A percentile compares a stretch with the other conserved stretches of the same genome.
Evolutionary conservation across 345 rosid species (phyloP).

Genomic region (Eutrema heterophyllum): DNA sequence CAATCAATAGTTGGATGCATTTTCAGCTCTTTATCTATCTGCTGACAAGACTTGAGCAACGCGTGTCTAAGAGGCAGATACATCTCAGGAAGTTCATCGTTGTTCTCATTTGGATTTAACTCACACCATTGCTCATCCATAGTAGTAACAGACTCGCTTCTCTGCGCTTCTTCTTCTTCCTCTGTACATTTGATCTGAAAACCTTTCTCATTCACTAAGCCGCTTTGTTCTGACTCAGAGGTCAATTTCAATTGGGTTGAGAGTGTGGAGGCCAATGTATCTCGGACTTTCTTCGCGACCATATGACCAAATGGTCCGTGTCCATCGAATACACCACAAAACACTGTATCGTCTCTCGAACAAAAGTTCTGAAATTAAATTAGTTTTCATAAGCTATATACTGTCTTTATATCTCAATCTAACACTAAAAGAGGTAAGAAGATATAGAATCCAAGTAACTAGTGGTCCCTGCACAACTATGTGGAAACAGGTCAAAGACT

Average conservation of each 20-base stretch:
- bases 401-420: conserved; percentile 1
- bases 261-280: conserved; percentile 65
- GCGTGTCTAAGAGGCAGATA: conserved; percentile 61
- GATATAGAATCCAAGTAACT: conserved; percentile 3
- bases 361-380: conserved; percentile 60
- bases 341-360: conserved; percentile 59
- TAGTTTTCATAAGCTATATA: conserved; percentile 3
- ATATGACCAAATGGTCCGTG: conserved; percentile 97
- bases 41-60: conserved; percentile 66
- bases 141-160: conserved; percentile 34
- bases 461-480: conserved; percentile 23
- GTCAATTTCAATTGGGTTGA: conserved; percentile 53
- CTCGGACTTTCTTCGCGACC: conserved; percentile 89
- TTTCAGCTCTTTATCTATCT: conserved; percentile 80
- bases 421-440: not conserved
- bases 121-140: conserved; percentile 68
- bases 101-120: conserved; percentile 40
- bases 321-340: conserved; percentile 96
- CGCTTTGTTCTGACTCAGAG: conserved; percentile 30
- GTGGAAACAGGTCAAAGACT: conserved; percentile 19
- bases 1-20: conserved; percentile 87
- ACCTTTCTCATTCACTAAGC: conserved; percentile 19
- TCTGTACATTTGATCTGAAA: conserved; percentile 18
- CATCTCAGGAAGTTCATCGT: conserved; percentile 52
- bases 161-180: conserved; percentile 44